Conservation (phyloP, 1,284 basidiomycete genomes). For the Rhodofomes roseus region DNA sequence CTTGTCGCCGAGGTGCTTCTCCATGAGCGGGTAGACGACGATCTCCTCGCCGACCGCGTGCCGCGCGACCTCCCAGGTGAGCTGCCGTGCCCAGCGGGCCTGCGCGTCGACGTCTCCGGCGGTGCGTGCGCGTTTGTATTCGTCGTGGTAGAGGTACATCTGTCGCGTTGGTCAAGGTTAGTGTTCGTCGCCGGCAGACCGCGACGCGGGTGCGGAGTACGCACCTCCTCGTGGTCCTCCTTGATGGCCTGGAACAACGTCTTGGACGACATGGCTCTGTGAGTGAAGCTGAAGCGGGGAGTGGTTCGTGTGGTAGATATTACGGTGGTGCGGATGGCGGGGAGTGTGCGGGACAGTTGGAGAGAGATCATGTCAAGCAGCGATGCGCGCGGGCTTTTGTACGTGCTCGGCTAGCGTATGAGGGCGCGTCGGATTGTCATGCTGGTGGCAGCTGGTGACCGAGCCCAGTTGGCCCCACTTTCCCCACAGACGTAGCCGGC, state of each 20-base stretch:
- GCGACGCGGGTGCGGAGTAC: neutral
- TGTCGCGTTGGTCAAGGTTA: slow-evolving; percentile 11
- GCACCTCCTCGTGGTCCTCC: slow-evolving; percentile 44
- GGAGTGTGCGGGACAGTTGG: neutral
- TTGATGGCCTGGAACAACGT: slow-evolving; percentile 40
- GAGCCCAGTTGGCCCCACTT: no score
- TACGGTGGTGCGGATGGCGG: neutral
- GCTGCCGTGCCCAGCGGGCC: slow-evolving; percentile 51
- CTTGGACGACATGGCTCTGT: slow-evolving; percentile 24
- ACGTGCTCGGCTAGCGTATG: neutral
- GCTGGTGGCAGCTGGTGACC: no score
- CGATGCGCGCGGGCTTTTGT: neutral
- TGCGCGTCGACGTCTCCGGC: slow-evolving; percentile 44
- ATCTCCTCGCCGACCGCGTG: slow-evolving; percentile 67
- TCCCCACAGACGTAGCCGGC: neutral
- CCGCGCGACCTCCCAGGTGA: slow-evolving; percentile 58
- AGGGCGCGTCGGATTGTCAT: neutral
- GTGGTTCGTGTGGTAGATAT: neutral
- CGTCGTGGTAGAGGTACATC: slow-evolving; percentile 56
- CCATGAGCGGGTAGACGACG: slow-evolving; percentile 65
- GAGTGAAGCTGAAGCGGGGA: neutral
- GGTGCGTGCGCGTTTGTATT: slow-evolving; percentile 38
- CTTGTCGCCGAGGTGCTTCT: slow-evolving; percentile 51
- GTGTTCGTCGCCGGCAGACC: neutral
- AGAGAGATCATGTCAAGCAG: neutral